Conservation (phyloP, 768 basidiomycete species). For the Agrocybe praecox region DNA sequence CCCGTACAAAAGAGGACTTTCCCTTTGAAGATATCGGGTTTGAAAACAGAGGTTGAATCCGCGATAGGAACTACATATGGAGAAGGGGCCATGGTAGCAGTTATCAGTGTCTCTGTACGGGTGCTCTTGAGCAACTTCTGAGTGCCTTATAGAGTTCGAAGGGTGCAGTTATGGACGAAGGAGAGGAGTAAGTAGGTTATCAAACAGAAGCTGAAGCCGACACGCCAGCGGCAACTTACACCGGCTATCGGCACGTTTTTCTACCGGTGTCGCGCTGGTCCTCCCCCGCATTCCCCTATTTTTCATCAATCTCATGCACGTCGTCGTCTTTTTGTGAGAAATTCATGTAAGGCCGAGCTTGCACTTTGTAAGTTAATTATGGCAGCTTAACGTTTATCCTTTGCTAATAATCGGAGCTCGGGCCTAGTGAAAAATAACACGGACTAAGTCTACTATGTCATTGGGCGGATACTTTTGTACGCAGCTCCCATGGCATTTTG, state of each 20-base stretch:
- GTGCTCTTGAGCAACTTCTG: neutral
- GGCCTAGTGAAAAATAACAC: neutral
- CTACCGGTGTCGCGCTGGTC: neutral
- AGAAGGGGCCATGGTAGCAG: slow-evolving; percentile 38
- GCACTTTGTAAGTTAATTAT: neutral
- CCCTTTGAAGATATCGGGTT: slow-evolving; percentile 80
- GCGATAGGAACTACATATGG: slow-evolving; percentile 46
- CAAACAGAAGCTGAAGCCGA: neutral
- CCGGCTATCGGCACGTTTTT: neutral
- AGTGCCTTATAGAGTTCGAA: slow-evolving; percentile 2
- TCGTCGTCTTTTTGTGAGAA: neutral
- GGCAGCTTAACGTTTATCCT: neutral
- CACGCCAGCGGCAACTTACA: neutral
- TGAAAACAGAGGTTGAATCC: slow-evolving; percentile 69
- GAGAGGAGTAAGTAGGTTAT: neutral
- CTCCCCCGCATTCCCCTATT: neutral
- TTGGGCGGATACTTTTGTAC: neutral
- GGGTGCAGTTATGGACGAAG: neutral
- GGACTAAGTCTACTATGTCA: neutral
- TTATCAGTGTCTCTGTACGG: neutral
- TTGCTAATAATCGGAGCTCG: neutral
- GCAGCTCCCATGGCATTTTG: neutral
- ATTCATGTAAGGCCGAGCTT: neutral
- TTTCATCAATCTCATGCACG: neutral
- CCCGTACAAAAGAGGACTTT: slow-evolving; percentile 93